phyloP scores from a whole-genome alignment of 2,329 filamentous ascomycete genomes.

The Pseudogymnoascus sp. region DNA sequence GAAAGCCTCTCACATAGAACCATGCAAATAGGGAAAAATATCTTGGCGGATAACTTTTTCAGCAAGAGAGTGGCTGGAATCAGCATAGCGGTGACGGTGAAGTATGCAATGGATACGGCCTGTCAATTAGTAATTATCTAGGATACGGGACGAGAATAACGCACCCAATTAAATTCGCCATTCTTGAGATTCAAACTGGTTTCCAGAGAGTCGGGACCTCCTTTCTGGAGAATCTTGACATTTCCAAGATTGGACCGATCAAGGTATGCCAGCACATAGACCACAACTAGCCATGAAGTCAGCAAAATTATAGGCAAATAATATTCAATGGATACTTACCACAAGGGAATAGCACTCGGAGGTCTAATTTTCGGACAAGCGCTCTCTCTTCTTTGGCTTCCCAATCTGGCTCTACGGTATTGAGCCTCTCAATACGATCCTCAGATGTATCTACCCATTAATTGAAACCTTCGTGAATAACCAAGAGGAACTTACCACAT shows the following conservation, averaged over 20 bases:
- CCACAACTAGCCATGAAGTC: conserved; percentile 13
- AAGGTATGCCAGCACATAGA: conserved; percentile 19
- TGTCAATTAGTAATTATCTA: background rate
- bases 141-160: background rate
- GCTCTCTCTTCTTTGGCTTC: conserved; percentile 15
- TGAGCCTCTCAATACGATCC: conserved; percentile 4
- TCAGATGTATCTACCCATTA: background rate
- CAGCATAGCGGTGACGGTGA: conserved; percentile 17
- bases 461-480: background rate
- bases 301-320: background rate
- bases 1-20: background rate
- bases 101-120: conserved; percentile 19
- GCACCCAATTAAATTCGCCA: conserved; percentile 19
- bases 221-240: conserved; percentile 16
- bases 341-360: conserved; percentile 14
- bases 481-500: background rate
- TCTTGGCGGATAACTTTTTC: conserved; percentile 18
- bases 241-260: conserved; percentile 19
- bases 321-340: background rate
- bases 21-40: conserved; percentile 10
- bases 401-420: conserved; percentile 14
- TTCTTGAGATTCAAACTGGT: conserved; percentile 14
- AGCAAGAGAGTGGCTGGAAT: conserved; percentile 18
- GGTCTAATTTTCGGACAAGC: conserved; percentile 18
- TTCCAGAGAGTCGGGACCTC: conserved; percentile 12